phyloP scores from a whole-genome alignment of 257 asterid species.

The Gentiana dahurica region DNA sequence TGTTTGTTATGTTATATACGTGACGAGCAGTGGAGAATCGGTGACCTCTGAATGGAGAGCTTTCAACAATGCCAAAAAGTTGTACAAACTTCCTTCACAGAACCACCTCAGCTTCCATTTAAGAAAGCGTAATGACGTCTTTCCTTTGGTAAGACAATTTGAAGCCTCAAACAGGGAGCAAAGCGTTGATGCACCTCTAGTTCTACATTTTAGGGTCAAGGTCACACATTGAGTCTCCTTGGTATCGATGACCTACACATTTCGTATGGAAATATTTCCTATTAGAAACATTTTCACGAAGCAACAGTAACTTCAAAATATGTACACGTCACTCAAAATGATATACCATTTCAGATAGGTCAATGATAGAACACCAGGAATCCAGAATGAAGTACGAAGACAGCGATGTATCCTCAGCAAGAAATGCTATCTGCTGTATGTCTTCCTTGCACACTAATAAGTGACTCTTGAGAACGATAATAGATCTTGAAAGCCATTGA shows the following conservation, averaged over 20 bases:
- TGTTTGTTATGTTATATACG: constrained; percentile 6
- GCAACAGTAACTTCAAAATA: background rate
- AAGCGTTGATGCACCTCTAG: constrained; percentile 3
- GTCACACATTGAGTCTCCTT: constrained; percentile 15
- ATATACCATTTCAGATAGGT: constrained; percentile 36
- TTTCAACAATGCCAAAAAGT: constrained; percentile 30
- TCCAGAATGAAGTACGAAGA: constrained; percentile 24
- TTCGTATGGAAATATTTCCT: background rate
- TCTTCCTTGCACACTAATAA: constrained; percentile 39
- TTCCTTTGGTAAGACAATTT: constrained; percentile 2
- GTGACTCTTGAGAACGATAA: constrained; percentile 33
- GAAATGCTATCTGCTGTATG: constrained; percentile 24
- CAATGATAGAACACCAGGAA: constrained; percentile 24
- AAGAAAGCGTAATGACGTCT: constrained; percentile 11
- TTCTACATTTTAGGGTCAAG: constrained; percentile 16
- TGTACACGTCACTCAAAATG: background rate
- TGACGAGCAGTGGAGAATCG: constrained; percentile 11
- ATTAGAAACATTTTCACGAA: background rate
- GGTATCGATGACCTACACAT: constrained; percentile 36
- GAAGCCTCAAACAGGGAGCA: constrained; percentile 11
- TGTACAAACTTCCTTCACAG: constrained; percentile 20
- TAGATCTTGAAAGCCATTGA: constrained; percentile 36
- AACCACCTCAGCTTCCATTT: constrained; percentile 44
- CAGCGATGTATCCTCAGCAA: constrained; percentile 19
- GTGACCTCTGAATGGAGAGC: constrained; percentile 23